phyloP scores from a whole-genome alignment of 768 basidiomycete species.

The Guyanaporus albipodus region DNA sequence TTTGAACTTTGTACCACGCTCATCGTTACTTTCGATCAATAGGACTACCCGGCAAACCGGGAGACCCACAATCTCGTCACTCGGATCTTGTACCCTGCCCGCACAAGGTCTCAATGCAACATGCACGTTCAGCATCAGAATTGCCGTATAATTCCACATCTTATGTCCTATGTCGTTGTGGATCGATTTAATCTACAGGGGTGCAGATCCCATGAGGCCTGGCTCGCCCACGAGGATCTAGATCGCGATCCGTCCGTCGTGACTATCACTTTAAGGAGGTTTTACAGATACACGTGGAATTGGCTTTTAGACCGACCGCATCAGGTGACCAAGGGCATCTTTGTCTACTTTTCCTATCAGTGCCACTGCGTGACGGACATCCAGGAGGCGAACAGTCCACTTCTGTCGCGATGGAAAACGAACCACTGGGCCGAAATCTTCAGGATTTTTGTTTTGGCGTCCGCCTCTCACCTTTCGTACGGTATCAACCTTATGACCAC shows the following conservation, averaged over 20 bases:
- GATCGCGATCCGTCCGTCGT: neutral
- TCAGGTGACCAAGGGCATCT: conserved; percentile 5
- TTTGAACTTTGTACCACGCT: no score
- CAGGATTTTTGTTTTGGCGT: conserved; percentile 10
- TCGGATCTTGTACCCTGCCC: no score
- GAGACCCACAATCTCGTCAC: no score
- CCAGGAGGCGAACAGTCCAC: conserved; percentile 2
- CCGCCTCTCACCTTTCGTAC: neutral
- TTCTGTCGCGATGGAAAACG: neutral
- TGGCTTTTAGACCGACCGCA: neutral
- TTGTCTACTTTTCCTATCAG: conserved; percentile 5
- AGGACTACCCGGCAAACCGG: no score
- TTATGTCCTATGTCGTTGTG: neutral
- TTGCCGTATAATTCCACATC: neutral
- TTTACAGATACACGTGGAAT: conserved; percentile 4
- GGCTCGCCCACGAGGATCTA: neutral
- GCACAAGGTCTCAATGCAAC: no score
- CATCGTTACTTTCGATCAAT: no score
- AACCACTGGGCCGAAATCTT: conserved; percentile 1
- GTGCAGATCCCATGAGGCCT: neutral
- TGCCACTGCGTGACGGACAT: conserved; percentile 12
- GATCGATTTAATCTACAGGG: conserved; percentile 1
- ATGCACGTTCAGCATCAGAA: neutral
- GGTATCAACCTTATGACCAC: conserved; percentile 12
- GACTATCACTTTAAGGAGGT: neutral